Base-by-base conservation (phyloP, 2,329 filamentous ascomycete genomes). In the Zymoseptoria crescenta region DNA sequence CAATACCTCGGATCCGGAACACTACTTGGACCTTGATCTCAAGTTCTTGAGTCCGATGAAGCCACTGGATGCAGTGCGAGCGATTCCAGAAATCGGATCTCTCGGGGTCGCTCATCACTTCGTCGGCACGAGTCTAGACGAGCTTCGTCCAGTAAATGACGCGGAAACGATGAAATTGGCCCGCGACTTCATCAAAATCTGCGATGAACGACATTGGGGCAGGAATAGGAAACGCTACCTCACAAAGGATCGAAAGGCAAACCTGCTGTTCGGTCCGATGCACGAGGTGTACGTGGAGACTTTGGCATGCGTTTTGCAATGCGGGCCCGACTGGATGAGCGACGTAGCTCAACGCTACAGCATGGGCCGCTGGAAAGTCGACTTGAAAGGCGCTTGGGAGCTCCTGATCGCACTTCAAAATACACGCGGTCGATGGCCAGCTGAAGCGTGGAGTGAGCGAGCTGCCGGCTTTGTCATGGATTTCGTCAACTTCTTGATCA, bases 221-320 rank as follows among this genome's bases (percentile, higher is more conserved):
- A 62, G 70, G 24, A 70, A 72, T 52, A 64, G 70, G 24, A 65
- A 66, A 35, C 67, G 70, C n/a, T 72, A 72, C 58, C 61, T 72
- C 20, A 60, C 67, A 8, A 59, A 65, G 41, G 69, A 72, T 54
- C 49, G 58, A 3, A 64, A 64, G 7, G 61, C 67, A 10, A 73
- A 77, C 30, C 63, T 68, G 3, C 70, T 74, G 16, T 73, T 73
- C 20, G 68, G 73, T 13, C 66, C 70, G 1, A 73, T 77, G 68
- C 66, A 68, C n/a, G 76, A 75, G 45, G 70, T 75, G 4, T 78
- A 76, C 64, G 68, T 72, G 13, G 73, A 76, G 56, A 75, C 74
- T 4, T 67, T 78, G 2, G 73, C 74, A 2, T 76, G 74, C 61
- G 66, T 74, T 1, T 70, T 76, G 56, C 68, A 72, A 8, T 76